Conservation (phyloP, 2,329 filamentous ascomycete genomes). For the Calonectria crousiana region DNA sequence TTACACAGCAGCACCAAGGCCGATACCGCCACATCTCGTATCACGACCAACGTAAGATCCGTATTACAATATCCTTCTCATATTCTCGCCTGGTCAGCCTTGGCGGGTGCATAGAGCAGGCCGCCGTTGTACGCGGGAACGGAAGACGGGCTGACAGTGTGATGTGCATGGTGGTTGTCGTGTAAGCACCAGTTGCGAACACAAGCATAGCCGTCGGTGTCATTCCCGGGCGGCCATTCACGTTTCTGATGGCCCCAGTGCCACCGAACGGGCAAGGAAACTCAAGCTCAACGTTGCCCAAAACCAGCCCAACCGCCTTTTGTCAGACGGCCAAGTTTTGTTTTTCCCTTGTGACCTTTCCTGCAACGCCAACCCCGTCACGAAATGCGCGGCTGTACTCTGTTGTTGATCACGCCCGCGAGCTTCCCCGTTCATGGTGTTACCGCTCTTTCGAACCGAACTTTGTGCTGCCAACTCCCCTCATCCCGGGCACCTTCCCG, state of each 20-base stretch:
- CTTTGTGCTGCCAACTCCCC: not conserved
- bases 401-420: not conserved
- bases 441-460: not conserved
- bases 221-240: not conserved
- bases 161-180: not conserved
- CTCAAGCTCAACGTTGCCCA: not conserved
- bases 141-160: not conserved
- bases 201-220: not conserved
- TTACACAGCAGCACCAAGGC: not conserved
- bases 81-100: not conserved
- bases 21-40: not conserved
- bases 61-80: not conserved
- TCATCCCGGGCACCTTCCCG: not conserved
- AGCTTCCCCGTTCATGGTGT: not conserved
- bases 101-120: not conserved
- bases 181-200: not conserved
- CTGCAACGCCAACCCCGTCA: not conserved
- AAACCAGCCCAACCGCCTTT: not conserved
- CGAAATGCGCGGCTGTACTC: not conserved
- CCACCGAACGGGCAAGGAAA: not conserved
- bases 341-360: not conserved
- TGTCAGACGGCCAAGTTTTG: not conserved
- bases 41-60: conserved; percentile 5
- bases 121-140: not conserved
- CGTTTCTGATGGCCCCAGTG: not conserved